phyloP scores from a whole-genome alignment of 306 rosid genomes.

The Quercus glauca region DNA sequence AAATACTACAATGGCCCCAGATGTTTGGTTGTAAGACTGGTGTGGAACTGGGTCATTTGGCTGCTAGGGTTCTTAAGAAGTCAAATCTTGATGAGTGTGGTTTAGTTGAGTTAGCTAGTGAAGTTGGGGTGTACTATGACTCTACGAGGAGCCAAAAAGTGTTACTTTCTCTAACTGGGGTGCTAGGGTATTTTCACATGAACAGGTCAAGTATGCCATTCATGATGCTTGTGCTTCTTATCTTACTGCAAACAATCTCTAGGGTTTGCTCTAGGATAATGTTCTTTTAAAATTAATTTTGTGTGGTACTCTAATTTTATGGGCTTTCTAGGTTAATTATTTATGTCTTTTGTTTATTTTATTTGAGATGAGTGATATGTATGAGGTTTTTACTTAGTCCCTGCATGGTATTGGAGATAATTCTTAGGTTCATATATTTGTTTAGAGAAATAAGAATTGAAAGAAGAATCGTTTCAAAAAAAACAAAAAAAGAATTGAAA shows the following conservation, averaged over 20 bases:
- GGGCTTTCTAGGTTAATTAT: background rate
- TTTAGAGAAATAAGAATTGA: too few relatives aligned
- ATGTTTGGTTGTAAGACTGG: background rate
- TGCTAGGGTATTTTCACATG: background rate
- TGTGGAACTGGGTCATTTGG: background rate
- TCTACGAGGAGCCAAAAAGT: background rate
- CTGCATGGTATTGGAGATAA: too few relatives aligned
- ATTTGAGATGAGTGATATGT: background rate
- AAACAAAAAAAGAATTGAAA: too few relatives aligned
- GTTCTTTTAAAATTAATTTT: background rate
- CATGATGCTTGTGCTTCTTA: background rate
- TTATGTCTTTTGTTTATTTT: background rate
- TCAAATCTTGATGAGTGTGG: background rate
- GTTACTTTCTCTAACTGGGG: background rate
- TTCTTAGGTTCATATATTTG: too few relatives aligned
- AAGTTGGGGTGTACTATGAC: background rate
- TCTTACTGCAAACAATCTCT: background rate
- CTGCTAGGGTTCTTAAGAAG: background rate
- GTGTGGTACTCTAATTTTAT: background rate
- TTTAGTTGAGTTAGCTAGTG: background rate
- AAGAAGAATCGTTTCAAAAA: too few relatives aligned
- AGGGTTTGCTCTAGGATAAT: background rate
- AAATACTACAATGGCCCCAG: too few relatives aligned
- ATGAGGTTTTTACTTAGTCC: background rate
- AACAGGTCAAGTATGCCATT: background rate